phyloP scores from a whole-genome alignment of 176 grass and related monocot species.

The Lolium multiflorum region DNA sequence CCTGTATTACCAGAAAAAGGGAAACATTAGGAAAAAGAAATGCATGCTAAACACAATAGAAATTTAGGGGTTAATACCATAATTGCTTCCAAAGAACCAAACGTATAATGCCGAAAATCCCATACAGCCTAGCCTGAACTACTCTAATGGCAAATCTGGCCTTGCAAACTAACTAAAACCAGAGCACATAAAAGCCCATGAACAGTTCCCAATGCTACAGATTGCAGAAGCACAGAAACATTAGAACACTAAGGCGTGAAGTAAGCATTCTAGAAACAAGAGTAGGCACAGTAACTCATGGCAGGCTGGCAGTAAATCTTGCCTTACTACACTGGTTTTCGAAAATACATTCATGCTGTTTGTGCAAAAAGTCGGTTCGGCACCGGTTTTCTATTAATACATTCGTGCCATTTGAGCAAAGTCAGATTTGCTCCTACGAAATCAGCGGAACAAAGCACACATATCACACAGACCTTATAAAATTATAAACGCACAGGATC shows the following conservation, averaged over 20 bases:
- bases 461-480: background rate
- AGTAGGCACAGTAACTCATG: background rate
- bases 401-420: background rate
- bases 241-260: background rate
- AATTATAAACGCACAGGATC: background rate
- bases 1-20: constrained; percentile 43
- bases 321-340: background rate
- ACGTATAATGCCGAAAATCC: background rate
- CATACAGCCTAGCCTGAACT: background rate
- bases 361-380: background rate
- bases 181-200: background rate
- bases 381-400: background rate
- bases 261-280: background rate
- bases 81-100: constrained; percentile 16
- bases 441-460: background rate
- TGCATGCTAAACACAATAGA: background rate
- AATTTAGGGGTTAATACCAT: background rate
- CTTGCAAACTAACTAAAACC: background rate
- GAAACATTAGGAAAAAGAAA: constrained; percentile 17
- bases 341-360: background rate
- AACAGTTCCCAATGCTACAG: background rate
- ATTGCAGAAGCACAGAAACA: background rate
- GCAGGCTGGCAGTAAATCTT: background rate
- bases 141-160: background rate
- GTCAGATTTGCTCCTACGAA: background rate